phyloP scores from a whole-genome alignment of 345 rosid genomes.

The Populus alba region DNA sequence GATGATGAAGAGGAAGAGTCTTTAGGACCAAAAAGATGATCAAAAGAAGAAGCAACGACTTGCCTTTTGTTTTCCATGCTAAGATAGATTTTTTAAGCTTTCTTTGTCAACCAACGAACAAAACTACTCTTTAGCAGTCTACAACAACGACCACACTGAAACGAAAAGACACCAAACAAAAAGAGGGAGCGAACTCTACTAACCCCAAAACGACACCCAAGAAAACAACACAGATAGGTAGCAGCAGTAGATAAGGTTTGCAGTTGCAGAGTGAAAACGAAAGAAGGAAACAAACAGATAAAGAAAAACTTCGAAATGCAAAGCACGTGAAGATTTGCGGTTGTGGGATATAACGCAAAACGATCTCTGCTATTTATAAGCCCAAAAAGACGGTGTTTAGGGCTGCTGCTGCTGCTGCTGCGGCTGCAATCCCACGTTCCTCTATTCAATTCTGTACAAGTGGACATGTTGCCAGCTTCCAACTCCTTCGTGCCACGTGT shows the following conservation, averaged over 20 bases:
- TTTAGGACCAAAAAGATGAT: slow-evolving; percentile 58
- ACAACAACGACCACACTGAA: slow-evolving; percentile 27
- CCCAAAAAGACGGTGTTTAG: slow-evolving; percentile 19
- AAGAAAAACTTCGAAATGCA: slow-evolving; percentile 1
- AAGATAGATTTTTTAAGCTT: background rate
- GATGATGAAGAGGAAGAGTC: slow-evolving; percentile 38
- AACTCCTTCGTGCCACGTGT: slow-evolving; percentile 29
- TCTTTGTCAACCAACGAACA: slow-evolving; percentile 44
- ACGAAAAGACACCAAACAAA: slow-evolving; percentile 5
- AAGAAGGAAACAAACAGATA: slow-evolving; percentile 8
- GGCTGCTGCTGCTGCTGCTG: background rate
- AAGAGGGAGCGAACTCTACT: background rate
- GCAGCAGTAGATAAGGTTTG: slow-evolving; percentile 38
- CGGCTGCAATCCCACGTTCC: slow-evolving; percentile 18
- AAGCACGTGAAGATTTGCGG: slow-evolving; percentile 43
- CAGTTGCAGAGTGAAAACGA: slow-evolving; percentile 18
- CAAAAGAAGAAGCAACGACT: slow-evolving; percentile 37
- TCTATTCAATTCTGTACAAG: slow-evolving; percentile 16
- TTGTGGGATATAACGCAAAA: slow-evolving; percentile 10
- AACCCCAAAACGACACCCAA: background rate
- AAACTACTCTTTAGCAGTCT: slow-evolving; percentile 21
- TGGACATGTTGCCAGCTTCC: slow-evolving; percentile 22
- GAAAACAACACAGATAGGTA: background rate
- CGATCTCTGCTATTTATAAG: slow-evolving; percentile 36
- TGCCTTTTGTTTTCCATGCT: slow-evolving; percentile 37